Evolutionary conservation across 176 grass and related monocot species (phyloP).

Genomic region (Secale cereale): DNA sequence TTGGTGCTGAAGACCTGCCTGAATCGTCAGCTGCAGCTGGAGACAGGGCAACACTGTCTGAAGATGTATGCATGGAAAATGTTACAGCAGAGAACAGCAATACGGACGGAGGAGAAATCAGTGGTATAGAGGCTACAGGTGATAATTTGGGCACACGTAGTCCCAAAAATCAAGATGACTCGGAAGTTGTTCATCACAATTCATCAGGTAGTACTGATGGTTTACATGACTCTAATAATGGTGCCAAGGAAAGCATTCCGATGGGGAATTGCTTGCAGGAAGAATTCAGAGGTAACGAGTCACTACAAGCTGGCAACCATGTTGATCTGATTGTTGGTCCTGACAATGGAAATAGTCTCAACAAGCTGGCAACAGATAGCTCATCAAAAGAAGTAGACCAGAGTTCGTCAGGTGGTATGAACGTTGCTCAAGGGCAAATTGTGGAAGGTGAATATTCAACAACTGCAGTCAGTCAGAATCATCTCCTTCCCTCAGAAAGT

Average conservation of each 20-base stretch:
- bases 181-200: not conserved
- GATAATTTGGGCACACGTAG: slow-evolving; percentile 4
- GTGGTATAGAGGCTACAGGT: slow-evolving; percentile 18
- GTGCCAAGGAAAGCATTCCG: not conserved
- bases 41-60: not conserved
- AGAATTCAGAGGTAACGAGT: slow-evolving; percentile 3
- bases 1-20: not conserved
- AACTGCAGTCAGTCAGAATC: not conserved
- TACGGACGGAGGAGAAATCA: not conserved
- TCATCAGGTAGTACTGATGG: slow-evolving; percentile 20
- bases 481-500: slow-evolving; percentile 13
- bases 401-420: not conserved
- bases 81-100: not conserved
- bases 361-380: not conserved
- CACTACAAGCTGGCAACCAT: not conserved
- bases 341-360: slow-evolving; percentile 3
- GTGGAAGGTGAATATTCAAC: slow-evolving; percentile 27
- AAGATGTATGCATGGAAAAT: slow-evolving; percentile 3
- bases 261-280: not conserved
- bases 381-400: slow-evolving; percentile 11
- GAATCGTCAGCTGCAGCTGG: slow-evolving; percentile 6
- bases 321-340: slow-evolving; percentile 2
- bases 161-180: not conserved
- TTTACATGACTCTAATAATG: slow-evolving; percentile 23
- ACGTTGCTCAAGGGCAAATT: slow-evolving; percentile 12